Conservation (phyloP, 108 stramenopile genomes). For the Epithemia pelagica region DNA sequence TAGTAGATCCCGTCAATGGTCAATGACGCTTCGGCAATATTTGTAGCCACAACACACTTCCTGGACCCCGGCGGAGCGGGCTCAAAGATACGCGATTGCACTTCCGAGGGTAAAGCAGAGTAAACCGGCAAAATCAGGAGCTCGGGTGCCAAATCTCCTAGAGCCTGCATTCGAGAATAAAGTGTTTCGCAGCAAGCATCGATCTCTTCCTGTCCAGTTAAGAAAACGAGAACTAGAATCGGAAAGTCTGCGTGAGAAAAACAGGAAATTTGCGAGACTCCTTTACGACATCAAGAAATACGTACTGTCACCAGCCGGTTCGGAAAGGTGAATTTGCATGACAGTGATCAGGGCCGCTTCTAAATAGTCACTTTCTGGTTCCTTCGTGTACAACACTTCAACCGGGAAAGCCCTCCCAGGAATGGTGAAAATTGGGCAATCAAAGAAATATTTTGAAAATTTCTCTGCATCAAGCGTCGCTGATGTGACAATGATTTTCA, state of each 20-base stretch:
- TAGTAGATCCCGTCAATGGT: constrained; percentile 99
- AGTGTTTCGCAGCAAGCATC: constrained; percentile 97
- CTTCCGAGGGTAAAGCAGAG: constrained; percentile 94
- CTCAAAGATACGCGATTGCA: constrained; percentile 99
- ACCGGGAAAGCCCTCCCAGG: constrained; percentile 97
- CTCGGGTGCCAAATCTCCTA: constrained; percentile 94
- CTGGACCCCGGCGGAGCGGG: constrained; percentile 91
- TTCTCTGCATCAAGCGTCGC: constrained; percentile 98
- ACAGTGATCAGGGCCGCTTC: constrained; percentile 95
- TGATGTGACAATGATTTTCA: constrained; percentile 93
- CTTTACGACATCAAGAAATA: too few species aligned
- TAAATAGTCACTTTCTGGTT: constrained; percentile 95
- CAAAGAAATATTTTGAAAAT: constrained; percentile 93
- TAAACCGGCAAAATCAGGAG: constrained; percentile 97
- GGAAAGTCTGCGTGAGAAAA: too few species aligned
- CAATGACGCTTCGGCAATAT: constrained; percentile 98
- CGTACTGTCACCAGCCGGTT: constrained; percentile 96
- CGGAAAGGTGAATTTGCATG: constrained; percentile 97
- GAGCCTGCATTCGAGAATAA: constrained; percentile 92
- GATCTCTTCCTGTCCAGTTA: constrained; percentile 99
- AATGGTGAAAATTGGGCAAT: constrained; percentile 96
- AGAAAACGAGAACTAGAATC: too few species aligned
- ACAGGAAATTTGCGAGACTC: too few species aligned
- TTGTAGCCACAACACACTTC: constrained; percentile 96
- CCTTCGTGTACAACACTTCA: constrained; percentile 95